These are phyloP conservation scores for Diaporthe citrichinensis DNA, from an alignment of 2,329 filamentous ascomycete species.

Conservation along the genomic window DNA sequence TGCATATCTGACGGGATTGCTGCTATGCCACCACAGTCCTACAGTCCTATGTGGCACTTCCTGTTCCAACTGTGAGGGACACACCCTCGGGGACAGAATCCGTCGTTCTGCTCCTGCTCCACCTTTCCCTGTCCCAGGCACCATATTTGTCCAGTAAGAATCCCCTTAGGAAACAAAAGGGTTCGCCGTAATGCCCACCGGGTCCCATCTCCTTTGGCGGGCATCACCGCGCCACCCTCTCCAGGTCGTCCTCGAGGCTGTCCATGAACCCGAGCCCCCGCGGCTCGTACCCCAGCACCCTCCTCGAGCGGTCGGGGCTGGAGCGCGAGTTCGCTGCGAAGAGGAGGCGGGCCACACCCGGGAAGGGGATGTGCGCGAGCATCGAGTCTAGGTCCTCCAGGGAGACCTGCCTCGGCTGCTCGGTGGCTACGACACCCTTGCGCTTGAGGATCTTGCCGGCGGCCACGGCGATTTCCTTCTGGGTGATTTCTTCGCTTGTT, in stretches of 20 bases:
- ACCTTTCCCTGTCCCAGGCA: too few species aligned
- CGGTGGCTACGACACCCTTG: background rate
- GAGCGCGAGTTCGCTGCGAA: constrained; percentile 7
- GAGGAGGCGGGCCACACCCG: background rate
- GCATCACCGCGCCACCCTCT: background rate
- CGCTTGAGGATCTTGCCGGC: constrained; percentile 6
- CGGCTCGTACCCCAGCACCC: background rate
- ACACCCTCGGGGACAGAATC: too few species aligned
- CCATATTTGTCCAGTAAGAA: too few species aligned
- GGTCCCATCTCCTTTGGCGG: too few species aligned
- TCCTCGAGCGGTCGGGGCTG: background rate
- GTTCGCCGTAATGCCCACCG: too few species aligned
- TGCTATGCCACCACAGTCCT: too few species aligned
- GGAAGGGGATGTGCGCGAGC: background rate
- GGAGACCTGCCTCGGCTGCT: background rate
- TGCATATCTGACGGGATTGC: too few species aligned
- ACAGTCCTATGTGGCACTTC: too few species aligned
- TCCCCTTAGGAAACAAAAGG: too few species aligned
- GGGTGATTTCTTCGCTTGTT: background rate
- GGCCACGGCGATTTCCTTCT: background rate
- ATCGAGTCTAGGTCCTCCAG: background rate
- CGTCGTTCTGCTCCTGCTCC: too few species aligned
- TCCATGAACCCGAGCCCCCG: background rate
- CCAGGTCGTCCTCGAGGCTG: background rate
- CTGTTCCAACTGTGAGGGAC: too few species aligned